These are phyloP conservation scores for Alnus glutinosa DNA, from an alignment of 306 rosid species.

Conservation along the genomic window DNA sequence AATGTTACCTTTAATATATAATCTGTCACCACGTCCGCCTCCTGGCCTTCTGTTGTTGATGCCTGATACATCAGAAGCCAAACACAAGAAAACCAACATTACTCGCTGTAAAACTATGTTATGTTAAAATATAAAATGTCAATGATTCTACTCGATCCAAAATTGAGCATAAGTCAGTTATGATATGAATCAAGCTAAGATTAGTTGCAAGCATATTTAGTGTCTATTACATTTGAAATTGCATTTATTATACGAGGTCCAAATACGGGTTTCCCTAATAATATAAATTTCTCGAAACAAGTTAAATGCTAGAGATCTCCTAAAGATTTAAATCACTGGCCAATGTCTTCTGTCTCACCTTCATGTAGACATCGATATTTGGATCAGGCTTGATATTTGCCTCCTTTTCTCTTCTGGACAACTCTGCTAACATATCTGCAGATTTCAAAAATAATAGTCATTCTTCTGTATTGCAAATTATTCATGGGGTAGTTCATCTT, in stretches of 20 bases:
- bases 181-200: background rate
- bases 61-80: constrained; percentile 50
- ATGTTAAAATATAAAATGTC: background rate
- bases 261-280: background rate
- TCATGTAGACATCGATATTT: constrained; percentile 69
- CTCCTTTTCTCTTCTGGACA: constrained; percentile 66
- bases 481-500: background rate
- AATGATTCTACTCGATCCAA: background rate
- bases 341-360: constrained; percentile 36
- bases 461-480: background rate
- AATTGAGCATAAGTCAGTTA: background rate
- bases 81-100: constrained; percentile 18
- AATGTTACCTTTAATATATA: constrained; percentile 68
- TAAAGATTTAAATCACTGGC: background rate
- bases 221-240: background rate
- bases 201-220: background rate
- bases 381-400: constrained; percentile 67
- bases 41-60: constrained; percentile 67
- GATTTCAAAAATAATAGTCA: background rate
- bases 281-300: background rate
- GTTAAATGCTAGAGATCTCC: background rate
- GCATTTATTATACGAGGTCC: background rate
- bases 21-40: constrained; percentile 69
- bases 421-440: constrained; percentile 61
- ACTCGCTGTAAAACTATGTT: background rate